Base-by-base conservation (phyloP, 1,284 basidiomycete species). In the Golubevia pallescens region DNA sequence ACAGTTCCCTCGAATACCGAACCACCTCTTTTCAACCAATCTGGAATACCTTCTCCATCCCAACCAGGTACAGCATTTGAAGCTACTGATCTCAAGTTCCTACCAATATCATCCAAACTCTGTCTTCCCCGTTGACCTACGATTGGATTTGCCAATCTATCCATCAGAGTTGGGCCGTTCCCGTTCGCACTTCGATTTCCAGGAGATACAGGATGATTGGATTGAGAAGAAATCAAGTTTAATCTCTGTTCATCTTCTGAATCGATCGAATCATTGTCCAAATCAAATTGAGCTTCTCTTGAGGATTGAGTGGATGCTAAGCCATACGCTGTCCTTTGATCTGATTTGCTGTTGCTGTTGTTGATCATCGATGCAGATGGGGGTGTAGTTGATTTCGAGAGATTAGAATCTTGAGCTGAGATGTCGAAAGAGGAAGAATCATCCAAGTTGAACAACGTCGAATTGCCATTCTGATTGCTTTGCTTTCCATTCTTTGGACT, bases 1-100 rank as follows among this genome's bases (percentile, higher is more conserved):
- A 93, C 93, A 60, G 95, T 90, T 5, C 92, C 94, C 76, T 94
- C 92, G 1, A 94, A 60, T 86, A 95, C 87, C 0, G 91, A 91
- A 28, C 94, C 93, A 23, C 93, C 93, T 32, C 81, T 75, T 24
- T 75, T 78, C 23, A 86, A 71, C 86, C 86, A 87, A 38, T 86
- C 86, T 5, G 86, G 86, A 3, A 83, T 66, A 42, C 74, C 71
- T 73, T 80, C 67, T n/a, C 72, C 69, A 1, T 91, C 89, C 65
- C 87, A 88, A 58, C 88, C 88, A 28, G 65, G 71, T 61, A 74
- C 67, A 3, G 67, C 67, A 54, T 52, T 71, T 65, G 34, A 72
- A 65, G 42, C 80, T 65, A 21, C 56, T 60, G 19, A 23, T 68
- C 60, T 53, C 75, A 82, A 60, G 32, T 78, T 73, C 52, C 68